Evolutionary conservation across 208 protist genomes (phyloP), one percentile per base, ranked within the genome.

Genomic region (Crithidia bombi): DNA sequence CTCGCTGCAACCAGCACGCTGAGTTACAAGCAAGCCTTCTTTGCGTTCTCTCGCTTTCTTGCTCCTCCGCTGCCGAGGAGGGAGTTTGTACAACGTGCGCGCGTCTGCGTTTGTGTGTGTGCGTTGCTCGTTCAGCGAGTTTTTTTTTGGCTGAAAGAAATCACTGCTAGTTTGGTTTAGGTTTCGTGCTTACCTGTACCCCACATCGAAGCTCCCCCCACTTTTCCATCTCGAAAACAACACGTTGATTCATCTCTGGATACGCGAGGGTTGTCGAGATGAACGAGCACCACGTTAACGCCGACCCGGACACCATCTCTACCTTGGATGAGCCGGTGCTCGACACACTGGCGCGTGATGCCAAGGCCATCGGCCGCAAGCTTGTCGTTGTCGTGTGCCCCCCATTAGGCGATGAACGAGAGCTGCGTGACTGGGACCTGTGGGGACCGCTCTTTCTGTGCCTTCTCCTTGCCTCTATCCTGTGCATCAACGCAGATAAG

Each of bases 391-490:
- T 96, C 5, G 78, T 93, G 23, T 73, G 75, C 67, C 90, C 88
- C 7, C 73, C 82, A 19, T 28, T 90, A 1, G 67, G 75, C 21
- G 58, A 80, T 36, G 66, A 81, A 9, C 35, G 57, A 30, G 81
- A 91, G 50, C 76, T 97, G 38, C 76, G 76, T 5, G 81, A 92
- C 41, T 95, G 92, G 94, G 96, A 98, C 58, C 73, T 98, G 44
- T 98, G 92, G 91, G 96, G 96, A 19, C 96, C 96, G 5, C 80
- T 98, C 14, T 32, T 98, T 39, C 79, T 98, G 39, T 97, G 83
- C 59, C 79, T 98, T 26, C 14, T 90, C 11, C 85, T 98, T 36
- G 90, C 95, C 25, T 75, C 94, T 35, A 83, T 85, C 39, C 69
- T 92, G 15, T 68, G 78, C 44, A 56, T 63, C 23, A 81, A 75